phyloP scores from a whole-genome alignment of 306 rosid species.

The Herpetospermum pedunculosum region DNA sequence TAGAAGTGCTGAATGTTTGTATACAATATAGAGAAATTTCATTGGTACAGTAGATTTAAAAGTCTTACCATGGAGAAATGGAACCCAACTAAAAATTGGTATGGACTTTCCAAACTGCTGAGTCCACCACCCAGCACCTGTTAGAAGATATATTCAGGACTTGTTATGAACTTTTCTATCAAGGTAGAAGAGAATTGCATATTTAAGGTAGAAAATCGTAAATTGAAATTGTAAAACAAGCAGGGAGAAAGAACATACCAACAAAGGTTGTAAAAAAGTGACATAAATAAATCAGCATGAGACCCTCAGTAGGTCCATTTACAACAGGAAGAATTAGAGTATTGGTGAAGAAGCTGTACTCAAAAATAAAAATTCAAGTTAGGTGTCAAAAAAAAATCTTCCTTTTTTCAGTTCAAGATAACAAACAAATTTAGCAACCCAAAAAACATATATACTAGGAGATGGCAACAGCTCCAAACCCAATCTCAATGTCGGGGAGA shows the following conservation, averaged over 20 bases:
- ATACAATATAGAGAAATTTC: neutral
- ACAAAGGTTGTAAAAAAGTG: conserved; percentile 81
- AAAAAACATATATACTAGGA: neutral
- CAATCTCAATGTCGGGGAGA: neutral
- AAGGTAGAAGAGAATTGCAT: neutral
- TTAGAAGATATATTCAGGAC: neutral
- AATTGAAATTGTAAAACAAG: neutral
- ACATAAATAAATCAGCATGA: conserved; percentile 53
- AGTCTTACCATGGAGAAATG: conserved; percentile 48
- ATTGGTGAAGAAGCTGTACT: conserved; percentile 78
- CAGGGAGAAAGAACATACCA: conserved; percentile 40
- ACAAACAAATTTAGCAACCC: neutral
- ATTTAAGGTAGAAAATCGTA: neutral
- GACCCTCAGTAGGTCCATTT: conserved; percentile 99
- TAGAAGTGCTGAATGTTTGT: neutral
- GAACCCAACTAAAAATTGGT: conserved; percentile 73
- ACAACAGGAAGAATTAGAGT: conserved; percentile 76
- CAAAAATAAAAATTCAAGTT: neutral
- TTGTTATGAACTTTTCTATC: neutral
- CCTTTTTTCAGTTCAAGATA: neutral
- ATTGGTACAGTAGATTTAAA: neutral
- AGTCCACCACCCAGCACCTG: conserved; percentile 98
- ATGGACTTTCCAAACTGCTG: conserved; percentile 61
- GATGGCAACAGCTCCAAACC: neutral
- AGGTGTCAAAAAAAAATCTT: neutral